A percentile compares a stretch with the other conserved stretches of the same genome.
Conservation (phyloP, 129 eudicot species). For the Calendula officinalis region DNA sequence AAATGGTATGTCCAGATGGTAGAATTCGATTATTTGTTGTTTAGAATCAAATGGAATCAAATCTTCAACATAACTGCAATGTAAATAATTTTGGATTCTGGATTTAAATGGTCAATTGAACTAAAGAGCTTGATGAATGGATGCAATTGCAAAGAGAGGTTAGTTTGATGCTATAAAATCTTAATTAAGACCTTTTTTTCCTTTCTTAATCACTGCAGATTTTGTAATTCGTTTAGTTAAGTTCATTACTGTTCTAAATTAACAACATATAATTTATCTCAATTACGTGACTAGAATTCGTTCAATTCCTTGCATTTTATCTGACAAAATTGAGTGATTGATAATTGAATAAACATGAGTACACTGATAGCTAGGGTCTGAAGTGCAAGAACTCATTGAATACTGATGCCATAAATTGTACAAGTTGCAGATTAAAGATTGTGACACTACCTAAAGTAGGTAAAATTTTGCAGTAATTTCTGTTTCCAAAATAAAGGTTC, state of each 20-base stretch:
- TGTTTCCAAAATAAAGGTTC: conserved; percentile 15
- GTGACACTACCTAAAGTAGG: conserved; percentile 34
- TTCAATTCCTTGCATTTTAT: neutral
- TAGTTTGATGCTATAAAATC: conserved; percentile 21
- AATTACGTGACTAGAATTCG: conserved; percentile 13
- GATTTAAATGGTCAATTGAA: conserved; percentile 2
- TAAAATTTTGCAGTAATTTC: conserved; percentile 27
- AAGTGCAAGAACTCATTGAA: conserved; percentile 16
- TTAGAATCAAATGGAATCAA: neutral
- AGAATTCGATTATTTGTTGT: conserved; percentile 3
- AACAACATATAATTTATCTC: conserved; percentile 10
- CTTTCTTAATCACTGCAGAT: conserved; percentile 14
- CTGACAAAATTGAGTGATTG: neutral
- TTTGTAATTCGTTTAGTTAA: conserved; percentile 21
- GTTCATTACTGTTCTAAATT: conserved; percentile 13
- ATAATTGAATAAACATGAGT: conserved; percentile 22
- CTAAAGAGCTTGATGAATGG: conserved; percentile 21
- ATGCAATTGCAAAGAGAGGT: conserved; percentile 17
- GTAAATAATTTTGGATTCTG: conserved; percentile 29
- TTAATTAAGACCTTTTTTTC: neutral
- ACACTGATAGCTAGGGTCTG: conserved; percentile 14
- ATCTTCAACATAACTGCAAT: conserved; percentile 10
- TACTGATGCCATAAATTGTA: conserved; percentile 31
- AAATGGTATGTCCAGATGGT: conserved; percentile 48
- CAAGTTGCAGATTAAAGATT: conserved; percentile 22